Conservation (phyloP, 768 basidiomycete species). For the Russula olivacea region DNA sequence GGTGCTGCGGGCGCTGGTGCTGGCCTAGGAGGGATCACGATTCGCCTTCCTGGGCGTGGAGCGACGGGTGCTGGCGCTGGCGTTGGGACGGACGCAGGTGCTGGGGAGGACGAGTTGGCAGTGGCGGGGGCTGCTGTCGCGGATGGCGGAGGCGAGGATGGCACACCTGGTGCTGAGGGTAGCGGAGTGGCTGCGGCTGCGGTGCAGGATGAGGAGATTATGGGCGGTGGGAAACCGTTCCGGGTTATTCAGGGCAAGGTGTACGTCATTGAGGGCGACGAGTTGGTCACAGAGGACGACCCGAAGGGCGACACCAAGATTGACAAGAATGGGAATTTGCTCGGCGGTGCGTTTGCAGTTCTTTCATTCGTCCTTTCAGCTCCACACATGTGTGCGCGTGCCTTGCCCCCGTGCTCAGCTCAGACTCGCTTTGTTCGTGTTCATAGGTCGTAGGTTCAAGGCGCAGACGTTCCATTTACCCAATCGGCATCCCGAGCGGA, state of each 20-base stretch:
- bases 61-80: conserved; percentile 6
- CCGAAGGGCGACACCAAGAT: conserved; percentile 89
- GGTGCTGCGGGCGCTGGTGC: background rate
- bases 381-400: background rate
- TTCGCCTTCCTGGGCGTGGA: conserved; percentile 33
- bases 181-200: background rate
- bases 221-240: conserved; percentile 59
- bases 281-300: conserved; percentile 78
- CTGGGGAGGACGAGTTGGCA: conserved; percentile 24
- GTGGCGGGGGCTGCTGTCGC: background rate
- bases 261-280: conserved; percentile 82
- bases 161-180: conserved; percentile 35
- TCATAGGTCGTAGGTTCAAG: conserved; percentile 78
- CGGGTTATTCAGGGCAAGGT: conserved; percentile 66
- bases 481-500: conserved; percentile 72
- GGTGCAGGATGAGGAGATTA: conserved; percentile 15
- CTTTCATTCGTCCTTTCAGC: background rate
- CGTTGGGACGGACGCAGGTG: conserved; percentile 16
- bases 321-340: conserved; percentile 73
- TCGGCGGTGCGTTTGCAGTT: conserved; percentile 58
- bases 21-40: conserved; percentile 21
- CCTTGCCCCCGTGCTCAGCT: background rate
- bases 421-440: background rate
- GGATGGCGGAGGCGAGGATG: conserved; percentile 21
- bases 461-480: conserved; percentile 84